These are phyloP conservation scores for Bidens hawaiensis DNA, from an alignment of 140 eudicot genomes.

Conservation along the genomic window DNA sequence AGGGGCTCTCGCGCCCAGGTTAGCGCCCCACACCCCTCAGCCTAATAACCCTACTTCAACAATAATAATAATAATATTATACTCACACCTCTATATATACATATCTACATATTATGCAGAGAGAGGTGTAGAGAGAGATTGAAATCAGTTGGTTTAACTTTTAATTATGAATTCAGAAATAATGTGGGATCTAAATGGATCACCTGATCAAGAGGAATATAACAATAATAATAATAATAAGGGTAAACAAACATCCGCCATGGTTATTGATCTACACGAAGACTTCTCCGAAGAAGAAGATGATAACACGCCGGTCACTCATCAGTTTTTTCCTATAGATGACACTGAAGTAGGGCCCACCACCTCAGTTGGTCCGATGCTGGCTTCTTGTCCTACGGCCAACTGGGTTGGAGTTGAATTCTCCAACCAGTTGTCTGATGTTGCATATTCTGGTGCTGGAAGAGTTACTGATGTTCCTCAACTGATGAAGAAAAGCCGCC, in stretches of 20 bases:
- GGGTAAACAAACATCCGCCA: conserved; percentile 1
- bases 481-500: conserved; percentile 85
- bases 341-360: conserved; percentile 11
- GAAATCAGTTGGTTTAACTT: background rate
- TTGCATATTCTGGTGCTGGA: conserved; percentile 22
- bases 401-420: conserved; percentile 81
- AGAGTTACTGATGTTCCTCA: conserved; percentile 39
- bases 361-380: background rate
- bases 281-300: conserved; percentile 25
- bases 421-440: conserved; percentile 26
- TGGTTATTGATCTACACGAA: conserved; percentile 47
- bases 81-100: background rate
- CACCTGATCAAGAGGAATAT: conserved; percentile 39
- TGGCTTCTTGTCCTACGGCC: conserved; percentile 40
- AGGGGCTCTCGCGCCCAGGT: too few relatives aligned
- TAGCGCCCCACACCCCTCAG: too few relatives aligned
- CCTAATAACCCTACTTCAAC: too few relatives aligned
- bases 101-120: background rate
- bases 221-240: background rate
- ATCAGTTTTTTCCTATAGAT: conserved; percentile 66
- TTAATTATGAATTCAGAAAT: background rate
- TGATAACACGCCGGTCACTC: conserved; percentile 51
- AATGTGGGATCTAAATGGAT: conserved; percentile 89
- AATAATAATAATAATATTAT: too few relatives aligned
- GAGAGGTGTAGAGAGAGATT: background rate